Evolutionary conservation across 257 asterid species (phyloP).

Genomic region (Datura wrightii): DNA sequence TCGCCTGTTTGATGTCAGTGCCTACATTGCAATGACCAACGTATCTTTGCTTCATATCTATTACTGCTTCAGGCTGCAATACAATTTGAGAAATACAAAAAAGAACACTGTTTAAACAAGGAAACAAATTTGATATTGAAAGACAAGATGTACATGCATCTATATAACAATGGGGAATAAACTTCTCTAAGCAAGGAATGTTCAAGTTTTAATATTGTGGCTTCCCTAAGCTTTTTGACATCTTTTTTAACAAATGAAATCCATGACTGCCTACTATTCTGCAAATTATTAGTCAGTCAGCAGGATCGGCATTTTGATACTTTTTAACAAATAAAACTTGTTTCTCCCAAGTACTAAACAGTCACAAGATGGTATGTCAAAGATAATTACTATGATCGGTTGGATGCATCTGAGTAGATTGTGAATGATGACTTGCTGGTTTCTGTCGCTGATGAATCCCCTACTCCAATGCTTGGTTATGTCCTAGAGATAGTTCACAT

Average conservation of each 20-base stretch:
- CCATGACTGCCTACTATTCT: slow-evolving; percentile 9
- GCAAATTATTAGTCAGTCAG: background rate
- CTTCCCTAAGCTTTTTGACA: slow-evolving; percentile 1
- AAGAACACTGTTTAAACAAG: slow-evolving; percentile 15
- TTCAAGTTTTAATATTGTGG: background rate
- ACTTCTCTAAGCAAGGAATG: background rate
- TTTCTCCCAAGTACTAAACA: background rate
- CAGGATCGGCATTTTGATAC: background rate
- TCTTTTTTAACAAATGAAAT: slow-evolving; percentile 16
- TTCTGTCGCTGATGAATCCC: slow-evolving; percentile 19
- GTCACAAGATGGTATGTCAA: background rate
- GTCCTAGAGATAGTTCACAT: background rate
- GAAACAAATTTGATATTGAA: background rate
- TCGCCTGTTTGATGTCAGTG: slow-evolving; percentile 97
- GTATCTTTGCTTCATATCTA: slow-evolving; percentile 92
- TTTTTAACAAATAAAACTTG: background rate
- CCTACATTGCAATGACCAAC: slow-evolving; percentile 93
- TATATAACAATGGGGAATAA: slow-evolving; percentile 3
- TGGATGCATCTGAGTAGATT: background rate
- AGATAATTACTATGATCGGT: slow-evolving; percentile 11
- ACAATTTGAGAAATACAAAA: slow-evolving; percentile 33
- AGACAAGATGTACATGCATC: slow-evolving; percentile 19
- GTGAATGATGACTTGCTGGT: slow-evolving; percentile 25
- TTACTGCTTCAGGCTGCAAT: slow-evolving; percentile 78
- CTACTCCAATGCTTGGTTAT: background rate